A percentile compares a stretch with the other conserved stretches of the same genome.
Evolutionary conservation across 805 yeast genomes (phyloP).

Genomic region (Wickerhamomyces queroliae): DNA sequence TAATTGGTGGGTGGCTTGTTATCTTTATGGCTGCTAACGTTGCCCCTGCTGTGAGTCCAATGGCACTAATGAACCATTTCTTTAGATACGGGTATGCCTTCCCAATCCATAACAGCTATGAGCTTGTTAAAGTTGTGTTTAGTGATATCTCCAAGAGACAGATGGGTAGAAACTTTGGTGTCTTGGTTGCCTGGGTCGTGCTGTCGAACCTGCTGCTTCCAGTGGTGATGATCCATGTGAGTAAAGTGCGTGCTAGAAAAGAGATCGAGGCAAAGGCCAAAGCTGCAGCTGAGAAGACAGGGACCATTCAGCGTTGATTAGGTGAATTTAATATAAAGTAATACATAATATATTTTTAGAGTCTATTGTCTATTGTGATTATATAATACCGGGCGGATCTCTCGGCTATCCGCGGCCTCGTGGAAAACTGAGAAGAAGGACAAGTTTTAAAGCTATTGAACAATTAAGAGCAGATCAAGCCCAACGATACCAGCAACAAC

Average conservation of each 20-base stretch:
- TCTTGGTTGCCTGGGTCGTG: conserved; percentile 55
- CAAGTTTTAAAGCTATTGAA: too few relatives aligned
- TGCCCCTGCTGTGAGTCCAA: conserved; percentile 58
- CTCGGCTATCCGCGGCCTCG: too few relatives aligned
- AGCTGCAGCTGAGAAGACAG: background rate
- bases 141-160: conserved; percentile 49
- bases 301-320: background rate
- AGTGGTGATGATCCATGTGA: conserved; percentile 27
- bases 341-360: too few relatives aligned
- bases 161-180: conserved; percentile 55
- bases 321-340: too few relatives aligned
- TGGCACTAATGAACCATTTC: conserved; percentile 49
- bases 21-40: conserved; percentile 61
- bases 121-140: conserved; percentile 51
- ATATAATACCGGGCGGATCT: too few relatives aligned
- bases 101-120: conserved; percentile 64
- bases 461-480: too few relatives aligned
- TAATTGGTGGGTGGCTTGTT: conserved; percentile 66
- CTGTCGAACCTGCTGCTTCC: conserved; percentile 38
- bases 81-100: conserved; percentile 60
- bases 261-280: background rate
- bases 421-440: too few relatives aligned
- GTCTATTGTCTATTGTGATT: too few relatives aligned
- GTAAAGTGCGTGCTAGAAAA: conserved; percentile 1
- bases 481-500: too few relatives aligned